phyloP scores from a whole-genome alignment of 2,329 filamentous ascomycete species.

The Colletotrichum sp. region DNA sequence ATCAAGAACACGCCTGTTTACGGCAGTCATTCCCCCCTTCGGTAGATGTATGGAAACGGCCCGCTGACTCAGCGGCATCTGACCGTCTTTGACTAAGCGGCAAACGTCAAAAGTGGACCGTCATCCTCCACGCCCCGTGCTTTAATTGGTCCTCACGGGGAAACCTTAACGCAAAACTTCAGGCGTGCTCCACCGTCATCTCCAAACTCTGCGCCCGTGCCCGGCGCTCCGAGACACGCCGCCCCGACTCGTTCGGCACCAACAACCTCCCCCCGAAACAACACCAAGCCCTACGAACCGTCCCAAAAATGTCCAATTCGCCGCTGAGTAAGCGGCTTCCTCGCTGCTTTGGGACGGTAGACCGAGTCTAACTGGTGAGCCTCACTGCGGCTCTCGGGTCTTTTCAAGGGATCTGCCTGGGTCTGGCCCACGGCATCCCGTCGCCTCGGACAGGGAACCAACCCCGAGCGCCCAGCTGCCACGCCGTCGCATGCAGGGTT shows the following conservation, averaged over 20 bases:
- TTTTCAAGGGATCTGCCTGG: not conserved
- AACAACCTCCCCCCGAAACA: not conserved
- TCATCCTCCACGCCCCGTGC: not conserved
- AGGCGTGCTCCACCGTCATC: not conserved
- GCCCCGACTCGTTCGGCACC: not conserved
- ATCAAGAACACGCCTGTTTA: not conserved
- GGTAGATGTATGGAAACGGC: conserved; percentile 5
- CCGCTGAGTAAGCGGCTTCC: not conserved
- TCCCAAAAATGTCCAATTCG: not conserved
- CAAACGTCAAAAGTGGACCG: not conserved
- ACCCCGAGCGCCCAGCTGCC: not conserved
- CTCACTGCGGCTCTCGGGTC: not conserved
- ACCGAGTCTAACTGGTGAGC: not conserved
- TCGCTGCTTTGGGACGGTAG: not conserved
- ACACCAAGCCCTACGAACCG: not conserved
- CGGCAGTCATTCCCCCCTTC: not conserved
- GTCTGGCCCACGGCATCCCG: not conserved
- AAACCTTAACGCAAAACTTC: not conserved
- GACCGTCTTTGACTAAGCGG: not conserved
- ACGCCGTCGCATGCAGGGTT: not conserved
- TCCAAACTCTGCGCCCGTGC: not conserved
- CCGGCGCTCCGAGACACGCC: not conserved
- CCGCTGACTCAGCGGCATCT: conserved; percentile 9
- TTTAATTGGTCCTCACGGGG: not conserved
- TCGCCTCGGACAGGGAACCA: not conserved